A percentile compares a stretch with the other conserved stretches of the same genome.
phyloP scores from a whole-genome alignment of 345 rosid species.

The Turritis glabra region DNA sequence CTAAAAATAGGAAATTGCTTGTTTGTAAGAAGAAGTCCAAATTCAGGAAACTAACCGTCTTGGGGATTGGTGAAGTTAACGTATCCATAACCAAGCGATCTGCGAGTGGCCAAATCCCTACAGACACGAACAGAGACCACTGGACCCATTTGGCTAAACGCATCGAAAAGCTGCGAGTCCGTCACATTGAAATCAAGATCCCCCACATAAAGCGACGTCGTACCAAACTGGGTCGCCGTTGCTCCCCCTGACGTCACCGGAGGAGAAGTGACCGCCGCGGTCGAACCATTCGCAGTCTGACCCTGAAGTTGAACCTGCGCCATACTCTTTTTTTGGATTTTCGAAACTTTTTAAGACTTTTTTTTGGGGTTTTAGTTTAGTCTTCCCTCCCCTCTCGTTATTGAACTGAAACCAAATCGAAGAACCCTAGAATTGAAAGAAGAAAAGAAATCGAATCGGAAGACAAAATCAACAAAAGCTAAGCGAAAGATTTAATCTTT shows the following conservation, averaged over 20 bases:
- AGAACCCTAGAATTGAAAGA: constrained; percentile 37
- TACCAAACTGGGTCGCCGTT: constrained; percentile 45
- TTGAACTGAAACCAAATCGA: constrained; percentile 37
- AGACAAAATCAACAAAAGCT: neutral
- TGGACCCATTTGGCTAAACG: constrained; percentile 78
- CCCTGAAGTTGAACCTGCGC: constrained; percentile 65
- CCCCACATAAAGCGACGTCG: constrained; percentile 91
- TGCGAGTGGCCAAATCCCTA: constrained; percentile 67
- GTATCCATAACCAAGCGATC: constrained; percentile 91
- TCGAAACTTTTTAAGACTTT: constrained; percentile 14
- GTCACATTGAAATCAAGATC: constrained; percentile 81
- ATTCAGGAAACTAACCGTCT: constrained; percentile 52
- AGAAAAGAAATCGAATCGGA: constrained; percentile 19
- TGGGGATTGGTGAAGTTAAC: constrained; percentile 74
- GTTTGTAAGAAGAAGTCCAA: neutral
- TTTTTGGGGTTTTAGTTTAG: constrained; percentile 27
- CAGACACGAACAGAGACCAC: constrained; percentile 87
- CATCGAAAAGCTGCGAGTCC: constrained; percentile 84
- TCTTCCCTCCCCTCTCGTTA: constrained; percentile 92
- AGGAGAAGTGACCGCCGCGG: constrained; percentile 10
- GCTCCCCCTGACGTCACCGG: constrained; percentile 4
- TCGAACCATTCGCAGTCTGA: constrained; percentile 37
- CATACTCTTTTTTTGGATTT: constrained; percentile 42
- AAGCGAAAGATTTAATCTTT: neutral
- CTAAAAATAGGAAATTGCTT: neutral